These are phyloP conservation scores for Smittium mucronatum DNA, from an alignment of 371 early-diverging fungal species.

Conservation along the genomic window DNA sequence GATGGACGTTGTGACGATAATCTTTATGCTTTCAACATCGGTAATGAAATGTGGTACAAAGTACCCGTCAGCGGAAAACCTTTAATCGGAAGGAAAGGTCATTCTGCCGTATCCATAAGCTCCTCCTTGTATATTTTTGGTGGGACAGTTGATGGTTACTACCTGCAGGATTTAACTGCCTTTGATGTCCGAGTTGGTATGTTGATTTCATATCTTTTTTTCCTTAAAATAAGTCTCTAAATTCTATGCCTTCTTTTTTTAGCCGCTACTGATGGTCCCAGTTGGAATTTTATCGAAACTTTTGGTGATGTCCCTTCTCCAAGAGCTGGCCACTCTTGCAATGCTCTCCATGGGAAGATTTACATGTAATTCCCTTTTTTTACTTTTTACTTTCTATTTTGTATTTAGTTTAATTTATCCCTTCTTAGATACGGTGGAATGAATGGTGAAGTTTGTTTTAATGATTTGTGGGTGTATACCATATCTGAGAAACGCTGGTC, in stretches of 20 bases:
- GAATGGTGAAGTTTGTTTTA: constrained; percentile 48
- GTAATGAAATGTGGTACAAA: constrained; percentile 31
- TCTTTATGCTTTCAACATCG: constrained; percentile 32
- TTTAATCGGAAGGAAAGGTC: constrained; percentile 52
- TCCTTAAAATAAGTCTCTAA: too few relatives aligned
- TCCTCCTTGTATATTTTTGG: constrained; percentile 58
- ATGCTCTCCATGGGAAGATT: constrained; percentile 37
- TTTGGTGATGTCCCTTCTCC: constrained; percentile 15
- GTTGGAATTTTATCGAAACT: constrained; percentile 19
- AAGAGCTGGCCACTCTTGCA: constrained; percentile 31
- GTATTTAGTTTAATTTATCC: constrained; percentile 47
- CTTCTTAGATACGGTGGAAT: constrained; percentile 68
- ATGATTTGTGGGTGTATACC: constrained; percentile 64
- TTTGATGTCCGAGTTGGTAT: constrained; percentile 48
- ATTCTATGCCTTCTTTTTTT: too few relatives aligned
- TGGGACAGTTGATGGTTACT: constrained; percentile 51
- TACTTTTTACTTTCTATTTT: too few relatives aligned
- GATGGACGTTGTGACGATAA: constrained; percentile 35
- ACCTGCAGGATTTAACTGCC: constrained; percentile 49
- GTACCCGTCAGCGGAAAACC: constrained; percentile 41
- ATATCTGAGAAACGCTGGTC: constrained; percentile 42
- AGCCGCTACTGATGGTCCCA: constrained; percentile 23
- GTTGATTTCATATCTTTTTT: too few relatives aligned
- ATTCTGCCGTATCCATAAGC: constrained; percentile 46
- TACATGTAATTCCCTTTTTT: too few relatives aligned